Percentiles rank a stretch among this genome's conserved stretches.
Conservation (phyloP, 495 filamentous ascomycete genomes). For the Annulohypoxylon nitens region DNA sequence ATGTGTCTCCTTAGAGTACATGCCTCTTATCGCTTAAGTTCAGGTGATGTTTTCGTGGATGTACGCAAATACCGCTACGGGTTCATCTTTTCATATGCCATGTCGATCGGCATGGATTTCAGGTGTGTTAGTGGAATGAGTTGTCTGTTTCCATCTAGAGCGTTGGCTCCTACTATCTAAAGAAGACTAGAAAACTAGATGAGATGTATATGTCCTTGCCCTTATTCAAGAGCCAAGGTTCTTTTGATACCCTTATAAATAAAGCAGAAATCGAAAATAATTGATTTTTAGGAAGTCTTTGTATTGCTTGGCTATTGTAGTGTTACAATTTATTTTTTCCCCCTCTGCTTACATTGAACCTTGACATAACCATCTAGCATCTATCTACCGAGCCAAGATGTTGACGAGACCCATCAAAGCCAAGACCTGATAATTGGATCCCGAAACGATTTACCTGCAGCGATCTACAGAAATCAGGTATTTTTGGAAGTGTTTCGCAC, state of each 20-base stretch:
- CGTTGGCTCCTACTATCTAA: not conserved
- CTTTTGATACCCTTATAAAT: conserved; percentile 25
- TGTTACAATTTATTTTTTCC: not conserved
- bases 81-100: not conserved
- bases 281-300: not conserved
- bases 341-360: not conserved
- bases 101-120: not conserved
- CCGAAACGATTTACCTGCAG: conserved; percentile 14
- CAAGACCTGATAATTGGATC: conserved; percentile 9
- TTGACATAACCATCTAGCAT: not conserved
- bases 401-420: conserved; percentile 5
- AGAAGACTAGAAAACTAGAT: not conserved
- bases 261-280: conserved; percentile 6
- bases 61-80: not conserved
- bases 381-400: conserved; percentile 12
- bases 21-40: not conserved
- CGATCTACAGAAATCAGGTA: conserved; percentile 19
- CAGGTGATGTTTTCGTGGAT: not conserved
- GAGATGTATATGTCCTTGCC: not conserved
- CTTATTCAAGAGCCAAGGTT: not conserved
- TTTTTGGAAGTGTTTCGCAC: conserved; percentile 24
- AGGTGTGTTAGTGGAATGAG: not conserved
- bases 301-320: not conserved
- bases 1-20: conserved; percentile 18
- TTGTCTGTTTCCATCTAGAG: not conserved